Percentiles rank a stretch among this genome's conserved stretches.
phyloP scores from a whole-genome alignment of 176 grass and related monocot genomes.

The Pharus latifolius region DNA sequence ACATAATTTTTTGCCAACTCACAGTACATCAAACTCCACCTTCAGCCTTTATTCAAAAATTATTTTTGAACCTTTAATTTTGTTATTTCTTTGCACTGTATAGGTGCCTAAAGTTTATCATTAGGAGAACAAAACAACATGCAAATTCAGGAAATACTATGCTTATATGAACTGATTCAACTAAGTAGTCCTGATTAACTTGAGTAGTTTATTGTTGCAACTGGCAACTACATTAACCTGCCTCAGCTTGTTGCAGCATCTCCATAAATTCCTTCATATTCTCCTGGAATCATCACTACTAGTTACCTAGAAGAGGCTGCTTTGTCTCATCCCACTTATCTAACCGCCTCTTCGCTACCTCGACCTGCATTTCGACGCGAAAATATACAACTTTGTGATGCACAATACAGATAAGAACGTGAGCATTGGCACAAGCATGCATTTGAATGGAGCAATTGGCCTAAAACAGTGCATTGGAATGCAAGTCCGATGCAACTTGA shows the following conservation, averaged over 20 bases:
- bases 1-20: too few relatives aligned
- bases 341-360: constrained; percentile 49
- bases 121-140: not conserved
- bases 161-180: not conserved
- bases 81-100: too few relatives aligned
- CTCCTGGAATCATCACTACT: constrained; percentile 12
- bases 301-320: constrained; percentile 40
- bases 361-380: constrained; percentile 32
- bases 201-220: not conserved
- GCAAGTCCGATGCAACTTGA: not conserved
- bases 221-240: not conserved
- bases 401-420: not conserved
- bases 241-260: constrained; percentile 1
- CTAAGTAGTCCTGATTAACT: not conserved
- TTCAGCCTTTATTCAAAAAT: too few relatives aligned
- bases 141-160: not conserved
- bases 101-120: not conserved
- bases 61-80: too few relatives aligned
- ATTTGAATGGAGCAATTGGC: not conserved
- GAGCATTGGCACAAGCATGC: not conserved
- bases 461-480: not conserved
- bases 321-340: constrained; percentile 51
- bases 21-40: too few relatives aligned
- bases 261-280: not conserved
- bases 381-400: not conserved